Percentiles rank a stretch among this genome's conserved stretches.
phyloP scores from a whole-genome alignment of 139 green algal species.

The Dunaliella primolecta region DNA sequence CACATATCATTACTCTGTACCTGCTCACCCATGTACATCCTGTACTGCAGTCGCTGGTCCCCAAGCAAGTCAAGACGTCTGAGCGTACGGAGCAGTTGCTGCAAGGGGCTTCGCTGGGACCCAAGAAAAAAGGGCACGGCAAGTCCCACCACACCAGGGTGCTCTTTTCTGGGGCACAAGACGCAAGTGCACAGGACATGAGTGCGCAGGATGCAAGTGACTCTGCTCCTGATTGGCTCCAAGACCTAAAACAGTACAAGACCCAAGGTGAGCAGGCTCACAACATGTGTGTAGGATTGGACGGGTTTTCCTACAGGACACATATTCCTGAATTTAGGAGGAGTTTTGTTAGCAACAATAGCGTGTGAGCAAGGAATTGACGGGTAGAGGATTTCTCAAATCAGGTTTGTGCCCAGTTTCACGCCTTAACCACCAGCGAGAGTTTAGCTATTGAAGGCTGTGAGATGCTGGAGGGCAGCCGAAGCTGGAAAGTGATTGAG shows the following conservation, averaged over 20 bases:
- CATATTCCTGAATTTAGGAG: not conserved
- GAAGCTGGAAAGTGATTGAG: no score
- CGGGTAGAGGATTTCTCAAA: not conserved
- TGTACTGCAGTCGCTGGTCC: not conserved
- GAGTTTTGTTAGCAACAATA: no score
- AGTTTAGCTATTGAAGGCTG: not conserved
- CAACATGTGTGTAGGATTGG: not conserved
- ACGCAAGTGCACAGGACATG: no score
- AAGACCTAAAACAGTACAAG: not conserved
- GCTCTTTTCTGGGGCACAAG: not conserved
- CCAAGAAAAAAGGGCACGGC: not conserved
- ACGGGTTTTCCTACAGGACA: not conserved
- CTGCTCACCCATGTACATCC: not conserved
- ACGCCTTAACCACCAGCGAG: not conserved
- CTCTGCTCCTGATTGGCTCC: not conserved
- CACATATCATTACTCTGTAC: no score
- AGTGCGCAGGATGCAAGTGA: not conserved
- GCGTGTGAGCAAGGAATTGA: no score
- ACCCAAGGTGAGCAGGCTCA: not conserved
- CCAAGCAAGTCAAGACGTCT: not conserved
- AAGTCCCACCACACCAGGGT: not conserved
- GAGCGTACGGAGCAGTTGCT: not conserved
- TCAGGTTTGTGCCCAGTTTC: no score
- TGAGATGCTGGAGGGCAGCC: no score
- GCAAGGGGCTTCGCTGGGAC: not conserved